phyloP scores from a whole-genome alignment of 1,284 basidiomycete species.

The Xerocomus nothofagi region DNA sequence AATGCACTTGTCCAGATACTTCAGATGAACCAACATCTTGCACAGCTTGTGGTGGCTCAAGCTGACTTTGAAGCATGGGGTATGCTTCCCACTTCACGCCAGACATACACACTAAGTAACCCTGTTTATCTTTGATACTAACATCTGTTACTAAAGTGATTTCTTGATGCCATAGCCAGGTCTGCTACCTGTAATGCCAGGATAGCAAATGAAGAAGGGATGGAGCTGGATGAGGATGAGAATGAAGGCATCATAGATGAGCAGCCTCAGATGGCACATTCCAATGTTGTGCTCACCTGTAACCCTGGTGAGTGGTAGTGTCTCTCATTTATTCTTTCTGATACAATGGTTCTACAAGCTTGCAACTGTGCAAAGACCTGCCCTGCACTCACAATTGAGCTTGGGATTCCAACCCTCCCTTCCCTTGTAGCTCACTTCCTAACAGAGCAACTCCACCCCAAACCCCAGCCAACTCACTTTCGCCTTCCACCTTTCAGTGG shows the following conservation, averaged over 20 bases:
- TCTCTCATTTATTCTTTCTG: too few species aligned
- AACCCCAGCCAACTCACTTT: neutral
- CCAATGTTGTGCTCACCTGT: too few species aligned
- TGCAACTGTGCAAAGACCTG: neutral
- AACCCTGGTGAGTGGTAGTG: too few species aligned
- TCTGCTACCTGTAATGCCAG: too few species aligned
- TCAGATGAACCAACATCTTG: neutral
- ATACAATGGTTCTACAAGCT: neutral
- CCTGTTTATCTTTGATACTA: too few species aligned
- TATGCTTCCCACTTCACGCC: neutral
- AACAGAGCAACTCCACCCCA: neutral
- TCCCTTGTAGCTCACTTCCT: neutral
- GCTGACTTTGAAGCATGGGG: neutral
- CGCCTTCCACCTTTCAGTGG: neutral
- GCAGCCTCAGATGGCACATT: too few species aligned
- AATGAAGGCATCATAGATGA: too few species aligned
- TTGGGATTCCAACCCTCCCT: neutral
- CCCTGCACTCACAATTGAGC: neutral
- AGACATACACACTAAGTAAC: too few species aligned
- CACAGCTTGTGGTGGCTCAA: neutral
- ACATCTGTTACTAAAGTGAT: too few species aligned
- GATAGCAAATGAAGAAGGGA: too few species aligned
- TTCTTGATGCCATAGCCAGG: too few species aligned
- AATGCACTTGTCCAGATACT: neutral
- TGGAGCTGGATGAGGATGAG: too few species aligned